Evolutionary conservation across 805 yeast species (phyloP).

Genomic region (Kodamaea nitidulidarum): DNA sequence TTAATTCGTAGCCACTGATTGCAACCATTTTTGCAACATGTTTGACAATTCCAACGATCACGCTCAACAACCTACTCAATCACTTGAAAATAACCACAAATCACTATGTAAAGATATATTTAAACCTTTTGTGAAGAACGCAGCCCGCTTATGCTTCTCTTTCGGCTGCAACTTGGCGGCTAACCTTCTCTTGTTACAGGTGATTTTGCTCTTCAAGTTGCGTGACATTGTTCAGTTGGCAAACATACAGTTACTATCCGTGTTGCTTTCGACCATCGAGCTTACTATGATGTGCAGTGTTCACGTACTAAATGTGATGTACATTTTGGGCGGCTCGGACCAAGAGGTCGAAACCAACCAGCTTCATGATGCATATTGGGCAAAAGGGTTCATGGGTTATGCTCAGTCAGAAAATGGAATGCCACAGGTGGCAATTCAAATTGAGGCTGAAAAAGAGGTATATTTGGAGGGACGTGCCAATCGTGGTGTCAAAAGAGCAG

Average conservation of each 20-base stretch:
- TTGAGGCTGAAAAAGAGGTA: too few species aligned
- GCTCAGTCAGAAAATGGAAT: neutral
- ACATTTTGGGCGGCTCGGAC: constrained; percentile 10
- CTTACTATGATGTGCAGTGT: constrained; percentile 8
- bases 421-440: too few species aligned
- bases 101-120: too few species aligned
- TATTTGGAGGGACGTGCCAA: neutral
- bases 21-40: too few species aligned
- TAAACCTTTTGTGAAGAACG: neutral
- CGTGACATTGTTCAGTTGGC: constrained; percentile 8
- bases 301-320: constrained; percentile 5
- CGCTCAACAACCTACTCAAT: too few species aligned
- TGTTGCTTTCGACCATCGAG: constrained; percentile 9
- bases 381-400: neutral
- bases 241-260: constrained; percentile 3
- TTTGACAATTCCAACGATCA: too few species aligned
- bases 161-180: constrained; percentile 1
- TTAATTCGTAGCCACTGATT: too few species aligned
- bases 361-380: constrained; percentile 14
- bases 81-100: too few species aligned
- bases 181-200: constrained; percentile 10
- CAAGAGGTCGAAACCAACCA: constrained; percentile 3
- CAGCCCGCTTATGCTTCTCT: neutral
- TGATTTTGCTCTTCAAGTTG: constrained; percentile 12
- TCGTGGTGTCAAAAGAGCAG: neutral